Evolutionary conservation across 139 green algal genomes (phyloP), one percentile per base, ranked within the genome.

Genomic region (Volvox reticuliferus): DNA sequence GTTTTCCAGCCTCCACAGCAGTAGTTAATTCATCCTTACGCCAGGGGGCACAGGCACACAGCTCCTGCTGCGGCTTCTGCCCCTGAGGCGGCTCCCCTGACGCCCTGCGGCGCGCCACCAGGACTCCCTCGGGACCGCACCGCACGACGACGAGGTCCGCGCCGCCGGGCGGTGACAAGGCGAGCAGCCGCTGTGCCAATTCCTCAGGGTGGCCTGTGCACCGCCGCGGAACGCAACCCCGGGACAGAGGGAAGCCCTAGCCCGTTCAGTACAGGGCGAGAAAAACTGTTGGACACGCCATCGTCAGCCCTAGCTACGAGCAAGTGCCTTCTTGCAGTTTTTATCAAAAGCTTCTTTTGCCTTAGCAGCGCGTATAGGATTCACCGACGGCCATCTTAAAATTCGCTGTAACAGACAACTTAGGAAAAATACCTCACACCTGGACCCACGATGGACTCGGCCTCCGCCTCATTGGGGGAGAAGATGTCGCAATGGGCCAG

Each of bases 381-480:
- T n/a, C n/a, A n/a, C 44, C 44, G 44, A 55, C 9, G 44, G 44
- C 9, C 44, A 5, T 55, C 5, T 55, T 14, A 55, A 55, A 9
- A 55, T 55, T 9, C 44, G 44, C 44, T 9, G 44, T 55, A 55
- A 55, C 44, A 55, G 44, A 9, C 44, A 55, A 55, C 5, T 55
- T 55, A 55, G 44, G 44, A 84, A n/a, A n/a, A n/a, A n/a, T n/a
- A n/a, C n/a, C n/a, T n/a, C 79, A 22, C 71, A 90, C 73, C 86
- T 32, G 88, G 79, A 0, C 95, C 95, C 12, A 96, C 79, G 22
- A 96, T 93, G n/a, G 89, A 94, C 28, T 82, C 91, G 17, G 93
- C 93, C 81, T 96, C 95, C 24, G 84, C 50, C 36, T 94, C 67
- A 55, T 96, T 96, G 14, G 95, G 95, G 0, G 89, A 93, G 89